These are phyloP conservation scores for Parathielavia appendiculata DNA, from an alignment of 495 filamentous ascomycete species.

Conservation along the genomic window DNA sequence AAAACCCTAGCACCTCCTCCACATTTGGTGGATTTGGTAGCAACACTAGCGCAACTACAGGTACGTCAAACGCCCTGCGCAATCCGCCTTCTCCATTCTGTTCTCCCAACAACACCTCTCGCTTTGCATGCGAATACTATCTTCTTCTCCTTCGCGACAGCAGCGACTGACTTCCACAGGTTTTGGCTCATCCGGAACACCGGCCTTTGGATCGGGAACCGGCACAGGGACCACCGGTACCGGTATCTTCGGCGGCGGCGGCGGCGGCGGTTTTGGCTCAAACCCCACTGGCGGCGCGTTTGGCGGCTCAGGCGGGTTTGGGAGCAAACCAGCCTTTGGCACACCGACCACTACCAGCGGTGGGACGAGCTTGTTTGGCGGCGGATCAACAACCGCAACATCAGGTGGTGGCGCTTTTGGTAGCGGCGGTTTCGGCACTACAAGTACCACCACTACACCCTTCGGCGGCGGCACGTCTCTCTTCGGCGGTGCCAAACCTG, in stretches of 20 bases:
- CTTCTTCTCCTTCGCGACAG: not conserved
- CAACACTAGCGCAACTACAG: slow-evolving; percentile 45
- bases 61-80: slow-evolving; percentile 30
- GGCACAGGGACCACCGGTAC: slow-evolving; percentile 36
- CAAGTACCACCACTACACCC: slow-evolving; percentile 40
- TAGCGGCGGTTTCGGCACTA: slow-evolving; percentile 50
- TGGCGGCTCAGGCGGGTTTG: slow-evolving; percentile 35
- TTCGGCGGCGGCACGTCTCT: slow-evolving; percentile 44
- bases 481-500: slow-evolving; percentile 45
- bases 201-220: slow-evolving; percentile 43
- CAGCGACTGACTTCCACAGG: slow-evolving; percentile 27
- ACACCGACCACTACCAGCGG: slow-evolving; percentile 32
- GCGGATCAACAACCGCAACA: slow-evolving; percentile 33
- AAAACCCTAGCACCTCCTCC: slow-evolving; percentile 51
- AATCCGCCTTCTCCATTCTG: slow-evolving; percentile 9
- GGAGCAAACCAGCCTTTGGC: slow-evolving; percentile 33
- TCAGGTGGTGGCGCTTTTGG: slow-evolving; percentile 42
- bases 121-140: not conserved
- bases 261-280: slow-evolving; percentile 35
- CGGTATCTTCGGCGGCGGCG: slow-evolving; percentile 45
- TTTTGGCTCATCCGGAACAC: slow-evolving; percentile 44
- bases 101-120: not conserved
- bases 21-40: slow-evolving; percentile 53
- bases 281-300: slow-evolving; percentile 41
- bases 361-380: slow-evolving; percentile 40